Evolutionary conservation across 2,329 filamentous ascomycete species (phyloP).

Genomic region (Phaeophleospora eucalypticola): DNA sequence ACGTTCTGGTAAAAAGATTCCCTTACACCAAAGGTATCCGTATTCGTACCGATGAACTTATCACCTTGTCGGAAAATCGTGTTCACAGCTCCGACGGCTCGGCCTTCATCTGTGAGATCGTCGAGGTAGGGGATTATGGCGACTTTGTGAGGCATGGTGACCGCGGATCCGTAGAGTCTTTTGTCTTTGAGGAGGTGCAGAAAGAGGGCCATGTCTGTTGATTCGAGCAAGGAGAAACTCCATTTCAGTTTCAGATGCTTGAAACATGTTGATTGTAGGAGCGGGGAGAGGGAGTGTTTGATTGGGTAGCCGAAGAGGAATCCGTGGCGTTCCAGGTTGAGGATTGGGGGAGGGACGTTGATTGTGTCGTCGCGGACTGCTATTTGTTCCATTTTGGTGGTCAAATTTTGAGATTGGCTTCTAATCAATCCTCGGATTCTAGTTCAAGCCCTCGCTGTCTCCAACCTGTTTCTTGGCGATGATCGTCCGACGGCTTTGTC

Average conservation of each 20-base stretch:
- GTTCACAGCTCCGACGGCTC: conserved; percentile 73
- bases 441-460: too few relatives aligned
- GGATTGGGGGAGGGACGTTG: not conserved
- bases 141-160: conserved; percentile 84
- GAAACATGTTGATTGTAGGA: conserved; percentile 54
- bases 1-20: conserved; percentile 59
- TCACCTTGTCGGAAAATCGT: conserved; percentile 64
- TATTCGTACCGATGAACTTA: conserved; percentile 66
- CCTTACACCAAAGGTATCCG: conserved; percentile 72
- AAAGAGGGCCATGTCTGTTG: conserved; percentile 42
- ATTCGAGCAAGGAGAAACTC: conserved; percentile 49
- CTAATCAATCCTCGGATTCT: too few relatives aligned
- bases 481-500: too few relatives aligned
- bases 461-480: too few relatives aligned
- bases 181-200: conserved; percentile 51
- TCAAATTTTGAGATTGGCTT: not conserved
- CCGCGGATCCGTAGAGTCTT: conserved; percentile 63
- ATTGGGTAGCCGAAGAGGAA: conserved; percentile 57
- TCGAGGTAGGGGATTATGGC: conserved; percentile 70
- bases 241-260: conserved; percentile 49
- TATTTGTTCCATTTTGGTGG: not conserved
- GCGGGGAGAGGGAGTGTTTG: conserved; percentile 53
- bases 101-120: conserved; percentile 66
- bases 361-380: not conserved
- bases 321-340: conserved; percentile 44